Conservation (phyloP, 2,329 filamentous ascomycete species). For the Cadophora malorum region DNA sequence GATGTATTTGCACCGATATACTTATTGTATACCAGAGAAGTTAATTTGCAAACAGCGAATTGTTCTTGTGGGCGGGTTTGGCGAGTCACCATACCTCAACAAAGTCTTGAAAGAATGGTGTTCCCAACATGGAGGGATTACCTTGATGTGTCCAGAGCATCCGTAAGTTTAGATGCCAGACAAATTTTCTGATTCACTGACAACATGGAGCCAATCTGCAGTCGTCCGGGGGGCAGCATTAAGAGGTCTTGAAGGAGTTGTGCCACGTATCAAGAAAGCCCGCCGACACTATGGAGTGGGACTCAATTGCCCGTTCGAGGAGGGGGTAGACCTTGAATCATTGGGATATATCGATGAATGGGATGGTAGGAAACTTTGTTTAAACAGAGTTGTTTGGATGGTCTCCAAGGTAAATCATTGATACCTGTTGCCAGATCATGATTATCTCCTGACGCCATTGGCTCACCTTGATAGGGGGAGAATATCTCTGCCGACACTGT, state of each 20-base stretch:
- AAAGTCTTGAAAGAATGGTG: slow-evolving; percentile 34
- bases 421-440: too few species aligned
- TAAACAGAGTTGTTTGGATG: too few species aligned
- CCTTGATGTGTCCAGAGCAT: slow-evolving; percentile 32
- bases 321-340: not conserved
- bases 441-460: too few species aligned
- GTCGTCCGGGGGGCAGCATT: not conserved
- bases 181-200: too few species aligned
- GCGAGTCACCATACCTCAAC: slow-evolving; percentile 28
- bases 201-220: not conserved
- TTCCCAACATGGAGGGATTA: slow-evolving; percentile 31
- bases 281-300: not conserved
- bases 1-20: too few species aligned
- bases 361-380: too few species aligned
- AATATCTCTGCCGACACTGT: too few species aligned
- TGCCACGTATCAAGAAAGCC: not conserved
- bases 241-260: not conserved
- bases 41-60: not conserved
- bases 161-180: too few species aligned
- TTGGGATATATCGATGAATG: not conserved
- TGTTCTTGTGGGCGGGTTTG: not conserved
- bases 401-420: too few species aligned
- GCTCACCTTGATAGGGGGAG: too few species aligned
- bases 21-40: too few species aligned
- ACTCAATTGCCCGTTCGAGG: not conserved